A percentile compares a stretch with the other conserved stretches of the same genome.
Conservation (phyloP, 192 early-diverging fungal species). For the Backusella parvicylindrica region DNA sequence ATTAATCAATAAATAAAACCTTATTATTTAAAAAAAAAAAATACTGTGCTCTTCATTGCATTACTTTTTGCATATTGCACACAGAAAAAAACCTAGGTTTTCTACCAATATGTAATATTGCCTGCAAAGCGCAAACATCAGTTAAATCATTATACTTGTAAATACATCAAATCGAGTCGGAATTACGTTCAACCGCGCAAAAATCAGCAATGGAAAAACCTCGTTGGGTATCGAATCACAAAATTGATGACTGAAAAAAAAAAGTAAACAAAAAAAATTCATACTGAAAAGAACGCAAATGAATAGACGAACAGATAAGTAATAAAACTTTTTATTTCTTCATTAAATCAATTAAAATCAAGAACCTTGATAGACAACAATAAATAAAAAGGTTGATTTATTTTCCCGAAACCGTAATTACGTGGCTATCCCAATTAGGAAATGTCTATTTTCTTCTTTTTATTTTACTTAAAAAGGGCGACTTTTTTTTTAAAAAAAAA, state of each 20-base stretch:
- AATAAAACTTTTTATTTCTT: background rate
- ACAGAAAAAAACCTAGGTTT: too few relatives aligned
- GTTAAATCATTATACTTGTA: too few relatives aligned
- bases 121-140: too few relatives aligned
- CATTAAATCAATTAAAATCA: background rate
- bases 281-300: too few relatives aligned
- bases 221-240: background rate
- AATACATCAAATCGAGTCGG: background rate
- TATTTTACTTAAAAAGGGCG: background rate
- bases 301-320: background rate
- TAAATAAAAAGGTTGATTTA: background rate
- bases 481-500: background rate
- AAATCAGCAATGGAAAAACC: background rate
- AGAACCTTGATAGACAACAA: background rate
- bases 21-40: background rate
- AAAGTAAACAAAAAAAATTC: background rate
- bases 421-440: background rate
- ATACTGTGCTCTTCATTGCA: too few relatives aligned
- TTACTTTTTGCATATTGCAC: too few relatives aligned
- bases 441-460: background rate
- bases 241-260: background rate
- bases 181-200: background rate
- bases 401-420: background rate
- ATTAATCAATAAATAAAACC: background rate
- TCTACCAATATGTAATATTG: too few relatives aligned